These are phyloP conservation scores for Akanthomyces lecanii DNA, from an alignment of 2,329 filamentous ascomycete genomes.

Conservation along the genomic window DNA sequence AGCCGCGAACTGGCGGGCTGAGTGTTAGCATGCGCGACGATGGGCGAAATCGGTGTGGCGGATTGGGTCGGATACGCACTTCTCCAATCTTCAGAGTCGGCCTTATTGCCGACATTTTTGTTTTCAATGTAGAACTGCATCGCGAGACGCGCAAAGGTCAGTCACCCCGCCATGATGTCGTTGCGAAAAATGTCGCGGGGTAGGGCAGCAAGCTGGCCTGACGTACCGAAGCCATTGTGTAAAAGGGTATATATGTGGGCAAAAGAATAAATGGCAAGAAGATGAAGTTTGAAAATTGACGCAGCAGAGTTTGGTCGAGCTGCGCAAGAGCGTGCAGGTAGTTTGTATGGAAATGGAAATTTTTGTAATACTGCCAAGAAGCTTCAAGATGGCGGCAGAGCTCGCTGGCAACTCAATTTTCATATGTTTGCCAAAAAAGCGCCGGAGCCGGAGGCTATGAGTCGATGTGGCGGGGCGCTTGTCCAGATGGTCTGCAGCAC, in stretches of 20 bases:
- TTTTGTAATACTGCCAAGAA: not conserved
- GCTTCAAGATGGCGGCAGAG: too few species aligned
- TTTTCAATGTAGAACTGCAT: constrained; percentile 70
- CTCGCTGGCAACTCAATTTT: constrained; percentile 1
- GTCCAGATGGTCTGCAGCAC: not conserved
- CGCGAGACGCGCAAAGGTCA: constrained; percentile 22
- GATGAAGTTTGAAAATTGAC: not conserved
- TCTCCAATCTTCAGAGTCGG: constrained; percentile 74
- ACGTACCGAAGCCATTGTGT: constrained; percentile 19
- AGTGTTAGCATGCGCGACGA: constrained; percentile 22
- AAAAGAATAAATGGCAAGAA: constrained; percentile 7
- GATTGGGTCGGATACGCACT: constrained; percentile 51
- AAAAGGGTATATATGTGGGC: constrained; percentile 5
- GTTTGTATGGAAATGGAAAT: not conserved
- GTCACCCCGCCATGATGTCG: constrained; percentile 24
- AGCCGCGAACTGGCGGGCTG: constrained; percentile 63
- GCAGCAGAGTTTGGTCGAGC: too few species aligned
- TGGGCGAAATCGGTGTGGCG: not conserved
- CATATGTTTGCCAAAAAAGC: not conserved
- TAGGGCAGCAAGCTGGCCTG: not conserved
- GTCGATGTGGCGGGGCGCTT: constrained; percentile 9
- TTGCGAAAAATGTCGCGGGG: constrained; percentile 15
- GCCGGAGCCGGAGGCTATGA: constrained; percentile 13
- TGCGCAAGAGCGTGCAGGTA: not conserved
- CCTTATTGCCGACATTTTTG: constrained; percentile 71